Evolutionary conservation across 345 rosid species (phyloP).

Genomic region (Brassica incana): DNA sequence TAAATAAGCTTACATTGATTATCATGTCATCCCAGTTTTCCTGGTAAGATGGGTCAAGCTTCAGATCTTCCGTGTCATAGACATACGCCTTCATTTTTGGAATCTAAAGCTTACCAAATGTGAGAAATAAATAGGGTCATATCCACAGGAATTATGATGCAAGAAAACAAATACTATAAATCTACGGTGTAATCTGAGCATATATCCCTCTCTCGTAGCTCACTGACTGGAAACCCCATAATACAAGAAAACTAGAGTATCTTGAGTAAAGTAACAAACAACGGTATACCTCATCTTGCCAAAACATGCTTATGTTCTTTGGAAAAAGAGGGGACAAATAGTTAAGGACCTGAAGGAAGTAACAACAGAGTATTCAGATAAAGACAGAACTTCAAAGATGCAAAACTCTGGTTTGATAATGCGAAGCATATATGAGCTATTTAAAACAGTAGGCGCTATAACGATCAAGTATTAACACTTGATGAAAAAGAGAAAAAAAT

Average conservation of each 20-base stretch:
- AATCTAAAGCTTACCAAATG: slow-evolving; percentile 94
- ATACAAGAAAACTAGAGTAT: not conserved
- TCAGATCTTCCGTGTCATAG: slow-evolving; percentile 91
- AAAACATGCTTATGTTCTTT: slow-evolving; percentile 76
- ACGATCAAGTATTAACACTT: slow-evolving; percentile 12
- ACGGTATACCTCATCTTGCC: slow-evolving; percentile 95
- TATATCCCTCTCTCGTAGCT: not conserved
- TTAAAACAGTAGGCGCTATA: not conserved
- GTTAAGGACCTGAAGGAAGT: slow-evolving; percentile 72
- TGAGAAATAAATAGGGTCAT: slow-evolving; percentile 49
- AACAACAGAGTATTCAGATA: slow-evolving; percentile 9
- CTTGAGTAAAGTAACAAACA: slow-evolving; percentile 29
- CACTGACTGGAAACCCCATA: not conserved
- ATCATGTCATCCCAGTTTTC: slow-evolving; percentile 99
- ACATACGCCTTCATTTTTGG: slow-evolving; percentile 99
- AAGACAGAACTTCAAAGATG: slow-evolving; percentile 22
- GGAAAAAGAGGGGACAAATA: slow-evolving; percentile 92
- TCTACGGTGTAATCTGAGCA: not conserved
- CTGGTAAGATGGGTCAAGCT: slow-evolving; percentile 86
- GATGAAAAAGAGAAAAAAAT: not conserved
- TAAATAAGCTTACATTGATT: slow-evolving; percentile 63
- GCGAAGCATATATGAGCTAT: slow-evolving; percentile 12
- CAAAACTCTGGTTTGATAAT: slow-evolving; percentile 1
- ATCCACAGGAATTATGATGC: not conserved
- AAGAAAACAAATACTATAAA: slow-evolving; percentile 10